Evolutionary conservation across 768 basidiomycete genomes (phyloP).

Genomic region (Tephrocybe rancida): DNA sequence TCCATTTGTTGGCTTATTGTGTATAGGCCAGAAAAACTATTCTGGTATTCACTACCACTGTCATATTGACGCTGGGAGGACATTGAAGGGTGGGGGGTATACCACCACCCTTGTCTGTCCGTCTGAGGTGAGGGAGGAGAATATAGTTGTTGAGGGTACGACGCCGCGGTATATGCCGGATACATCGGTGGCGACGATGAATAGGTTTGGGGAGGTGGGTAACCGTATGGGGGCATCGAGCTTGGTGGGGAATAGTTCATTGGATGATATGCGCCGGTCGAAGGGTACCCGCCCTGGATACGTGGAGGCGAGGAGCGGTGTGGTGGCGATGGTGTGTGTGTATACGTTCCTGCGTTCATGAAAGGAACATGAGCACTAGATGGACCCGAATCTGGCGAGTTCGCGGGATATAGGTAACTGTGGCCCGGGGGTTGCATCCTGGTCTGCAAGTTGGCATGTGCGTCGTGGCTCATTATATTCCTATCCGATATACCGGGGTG

Average conservation of each 20-base stretch:
- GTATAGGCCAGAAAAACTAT: conserved; percentile 32
- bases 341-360: conserved; percentile 25
- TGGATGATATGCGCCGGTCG: conserved; percentile 31
- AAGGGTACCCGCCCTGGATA: conserved; percentile 24
- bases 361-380: conserved; percentile 27
- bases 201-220: conserved; percentile 36
- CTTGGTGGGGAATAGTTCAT: conserved; percentile 35
- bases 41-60: conserved; percentile 29
- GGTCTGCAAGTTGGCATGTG: conserved; percentile 42
- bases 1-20: conserved; percentile 27
- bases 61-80: conserved; percentile 25
- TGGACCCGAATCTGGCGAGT: conserved; percentile 31
- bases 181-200: conserved; percentile 32
- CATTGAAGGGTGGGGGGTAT: conserved; percentile 36
- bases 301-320: conserved; percentile 25
- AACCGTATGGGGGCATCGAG: conserved; percentile 35
- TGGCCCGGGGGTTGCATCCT: conserved; percentile 40
- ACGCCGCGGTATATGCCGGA: conserved; percentile 40
- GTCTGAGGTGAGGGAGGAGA: conserved; percentile 25
- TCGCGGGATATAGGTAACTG: conserved; percentile 39
- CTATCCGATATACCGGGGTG: conserved; percentile 34
- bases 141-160: conserved; percentile 36
- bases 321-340: conserved; percentile 28
- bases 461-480: conserved; percentile 39
- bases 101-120: conserved; percentile 60